Conservation (phyloP, 2,329 filamentous ascomycete species). For the Trichoderma lentiforme region DNA sequence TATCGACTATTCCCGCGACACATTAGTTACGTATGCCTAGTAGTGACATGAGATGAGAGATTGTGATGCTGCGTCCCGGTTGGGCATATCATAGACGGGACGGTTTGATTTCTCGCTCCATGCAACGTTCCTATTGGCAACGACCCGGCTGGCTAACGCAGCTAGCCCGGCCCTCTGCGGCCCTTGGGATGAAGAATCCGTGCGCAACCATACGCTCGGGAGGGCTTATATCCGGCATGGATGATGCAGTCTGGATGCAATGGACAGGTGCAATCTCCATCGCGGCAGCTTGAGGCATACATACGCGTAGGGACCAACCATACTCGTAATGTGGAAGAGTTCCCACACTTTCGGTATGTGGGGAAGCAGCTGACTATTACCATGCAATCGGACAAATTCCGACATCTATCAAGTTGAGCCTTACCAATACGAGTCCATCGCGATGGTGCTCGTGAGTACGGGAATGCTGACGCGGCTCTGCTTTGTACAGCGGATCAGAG, state of each 20-base stretch:
- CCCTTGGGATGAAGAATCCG: not conserved
- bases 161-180: not conserved
- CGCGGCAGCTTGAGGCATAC: not conserved
- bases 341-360: not conserved
- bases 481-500: not conserved
- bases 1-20: not conserved
- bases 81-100: not conserved
- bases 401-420: not conserved
- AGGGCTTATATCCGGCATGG: not conserved
- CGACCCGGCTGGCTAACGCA: not conserved
- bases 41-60: not conserved
- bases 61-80: not conserved
- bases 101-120: not conserved
- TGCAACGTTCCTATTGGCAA: not conserved
- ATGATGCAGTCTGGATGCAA: not conserved
- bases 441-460: not conserved
- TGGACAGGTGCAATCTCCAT: not conserved
- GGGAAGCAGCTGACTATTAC: not conserved
- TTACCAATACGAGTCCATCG: not conserved
- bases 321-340: not conserved
- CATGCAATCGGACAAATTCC: not conserved
- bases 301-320: not conserved
- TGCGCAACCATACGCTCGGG: slow-evolving; percentile 4
- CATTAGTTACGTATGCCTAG: not conserved
- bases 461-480: not conserved